Conservation (phyloP, 495 filamentous ascomycete species). For the Tetracladium setigerum region DNA sequence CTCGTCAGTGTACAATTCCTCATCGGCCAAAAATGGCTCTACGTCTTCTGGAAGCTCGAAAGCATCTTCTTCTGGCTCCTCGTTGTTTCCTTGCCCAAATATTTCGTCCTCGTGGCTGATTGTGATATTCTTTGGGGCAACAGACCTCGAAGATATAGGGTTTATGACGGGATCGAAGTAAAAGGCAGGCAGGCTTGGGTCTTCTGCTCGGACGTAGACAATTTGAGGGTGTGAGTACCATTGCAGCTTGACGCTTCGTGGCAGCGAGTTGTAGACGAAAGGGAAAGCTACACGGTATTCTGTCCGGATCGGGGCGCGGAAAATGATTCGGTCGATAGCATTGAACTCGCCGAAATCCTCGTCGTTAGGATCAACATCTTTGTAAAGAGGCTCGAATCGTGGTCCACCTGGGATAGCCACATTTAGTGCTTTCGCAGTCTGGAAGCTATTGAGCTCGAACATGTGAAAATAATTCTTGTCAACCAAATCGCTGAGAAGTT, state of each 20-base stretch:
- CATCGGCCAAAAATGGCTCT: slow-evolving; percentile 83
- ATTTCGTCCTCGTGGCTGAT: slow-evolving; percentile 92
- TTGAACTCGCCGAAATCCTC: slow-evolving; percentile 99
- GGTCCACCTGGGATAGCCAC: slow-evolving; percentile 96
- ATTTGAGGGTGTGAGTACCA: slow-evolving; percentile 94
- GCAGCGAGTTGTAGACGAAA: slow-evolving; percentile 92
- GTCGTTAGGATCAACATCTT: slow-evolving; percentile 97
- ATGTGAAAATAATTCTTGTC: slow-evolving; percentile 98
- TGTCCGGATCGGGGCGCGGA: slow-evolving; percentile 89
- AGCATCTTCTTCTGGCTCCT: slow-evolving; percentile 66
- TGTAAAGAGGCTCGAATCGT: slow-evolving; percentile 96
- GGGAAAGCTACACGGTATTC: slow-evolving; percentile 95
- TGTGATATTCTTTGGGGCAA: slow-evolving; percentile 90
- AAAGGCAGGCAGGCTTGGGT: slow-evolving; percentile 79
- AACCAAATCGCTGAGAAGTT: slow-evolving; percentile 83
- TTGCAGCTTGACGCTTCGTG: slow-evolving; percentile 84
- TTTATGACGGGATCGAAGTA: slow-evolving; percentile 98
- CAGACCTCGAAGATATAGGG: slow-evolving; percentile 90
- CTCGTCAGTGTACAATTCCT: slow-evolving; percentile 83
- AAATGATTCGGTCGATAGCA: slow-evolving; percentile 98
- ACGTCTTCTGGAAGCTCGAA: slow-evolving; percentile 76
- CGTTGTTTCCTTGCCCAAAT: slow-evolving; percentile 77
- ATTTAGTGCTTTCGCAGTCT: slow-evolving; percentile 95
- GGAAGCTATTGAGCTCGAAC: slow-evolving; percentile 92
- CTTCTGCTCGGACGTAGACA: slow-evolving; percentile 83